Evolutionary conservation across 2,329 filamentous ascomycete species (phyloP), one percentile per base, ranked within the genome.

Genomic region (Verticillium tricorpus): DNA sequence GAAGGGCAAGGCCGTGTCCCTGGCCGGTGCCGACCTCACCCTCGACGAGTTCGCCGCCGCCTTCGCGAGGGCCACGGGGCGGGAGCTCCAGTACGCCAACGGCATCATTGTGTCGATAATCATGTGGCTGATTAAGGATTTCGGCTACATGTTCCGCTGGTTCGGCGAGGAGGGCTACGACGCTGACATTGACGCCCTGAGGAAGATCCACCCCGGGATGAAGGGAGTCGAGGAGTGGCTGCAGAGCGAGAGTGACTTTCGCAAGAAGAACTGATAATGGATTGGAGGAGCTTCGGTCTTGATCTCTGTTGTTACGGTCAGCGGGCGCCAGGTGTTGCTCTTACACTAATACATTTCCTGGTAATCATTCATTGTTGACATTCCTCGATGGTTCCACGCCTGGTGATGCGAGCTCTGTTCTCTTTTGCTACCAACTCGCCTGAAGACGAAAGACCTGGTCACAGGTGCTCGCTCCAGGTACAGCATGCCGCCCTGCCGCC

Each of bases 241-340:
- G 57, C 77, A 92, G 66, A 85, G 86, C 75, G 80, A 84, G 69
- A 87, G 89, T 68, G 84, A 85, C 60, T 90, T 90, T 50, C 63
- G 59, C 19, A 66, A 68, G 61, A 63, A 56, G 4, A 58, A 60
- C 14, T 15, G 14, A 52, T 57, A 17, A 45, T 25, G 3, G 12
- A 25, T 34, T 11, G 50, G 34, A 14, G 34, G 14, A 11, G 34
- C 9, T 11, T 35, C 34, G 14, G 14, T 11, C 5, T 35, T 35
- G 9, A 14, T 35, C 8, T 35, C 14, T 35, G 34, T 35, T 35
- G 34, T 35, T 14, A 35, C 7, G 34, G 34, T 35, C 34, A 35
- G 34, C 34, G 34, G 34, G 34, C 34, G 34, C 34, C 34, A 35
- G 34, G 3, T 11, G 14, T 35, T 9, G 34, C 14, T 35, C 2